These are phyloP conservation scores for Rubia tinctorum DNA, from an alignment of 305 asterid genomes.

Conservation along the genomic window DNA sequence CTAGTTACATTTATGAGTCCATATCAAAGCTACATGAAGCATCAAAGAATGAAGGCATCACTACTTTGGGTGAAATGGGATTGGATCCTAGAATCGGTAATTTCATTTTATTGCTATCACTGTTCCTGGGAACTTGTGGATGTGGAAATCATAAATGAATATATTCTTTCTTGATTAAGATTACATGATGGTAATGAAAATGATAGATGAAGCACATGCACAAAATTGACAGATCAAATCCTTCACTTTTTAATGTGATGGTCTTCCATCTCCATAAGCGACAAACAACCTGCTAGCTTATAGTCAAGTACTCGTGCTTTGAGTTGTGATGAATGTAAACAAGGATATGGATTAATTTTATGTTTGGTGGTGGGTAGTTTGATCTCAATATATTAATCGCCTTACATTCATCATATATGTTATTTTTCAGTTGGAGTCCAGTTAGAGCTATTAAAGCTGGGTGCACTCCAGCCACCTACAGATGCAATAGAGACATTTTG, in stretches of 20 bases:
- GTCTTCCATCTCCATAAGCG: constrained; percentile 93
- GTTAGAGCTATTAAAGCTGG: constrained; percentile 92
- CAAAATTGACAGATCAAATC: constrained; percentile 86
- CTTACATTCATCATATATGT: not conserved
- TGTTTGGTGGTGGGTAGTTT: not conserved
- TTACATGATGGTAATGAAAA: constrained; percentile 99
- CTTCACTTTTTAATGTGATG: constrained; percentile 89
- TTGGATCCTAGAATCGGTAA: constrained; percentile 99
- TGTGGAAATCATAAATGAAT: not conserved
- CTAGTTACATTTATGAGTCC: constrained; percentile 91
- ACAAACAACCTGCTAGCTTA: constrained; percentile 93
- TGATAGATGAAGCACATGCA: constrained; percentile 72
- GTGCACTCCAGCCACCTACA: constrained; percentile 76
- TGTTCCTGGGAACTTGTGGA: not conserved
- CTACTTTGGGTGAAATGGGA: constrained; percentile 98
- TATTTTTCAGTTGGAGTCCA: constrained; percentile 4
- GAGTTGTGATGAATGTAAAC: not conserved
- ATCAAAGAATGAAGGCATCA: constrained; percentile 66
- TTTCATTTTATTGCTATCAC: not conserved
- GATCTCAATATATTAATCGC: no score
- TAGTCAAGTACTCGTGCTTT: not conserved
- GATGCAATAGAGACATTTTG: constrained; percentile 56
- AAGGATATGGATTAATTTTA: not conserved
- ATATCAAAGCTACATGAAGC: constrained; percentile 73
- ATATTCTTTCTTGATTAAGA: constrained; percentile 39